Conservation (phyloP, 1,139 yeast species). For the Kodamaea fungicola region DNA sequence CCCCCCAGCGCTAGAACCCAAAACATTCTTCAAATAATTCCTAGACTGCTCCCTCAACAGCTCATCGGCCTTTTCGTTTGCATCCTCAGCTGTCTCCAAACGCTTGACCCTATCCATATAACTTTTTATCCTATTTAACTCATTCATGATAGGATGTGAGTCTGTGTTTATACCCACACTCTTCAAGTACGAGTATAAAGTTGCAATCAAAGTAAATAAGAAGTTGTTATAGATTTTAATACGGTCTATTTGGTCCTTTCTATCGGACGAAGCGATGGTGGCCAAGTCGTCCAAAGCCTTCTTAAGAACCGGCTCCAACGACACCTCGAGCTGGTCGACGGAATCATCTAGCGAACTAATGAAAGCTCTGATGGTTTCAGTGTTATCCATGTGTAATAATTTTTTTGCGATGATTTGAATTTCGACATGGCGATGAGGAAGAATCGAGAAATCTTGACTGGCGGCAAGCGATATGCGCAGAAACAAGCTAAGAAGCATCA, state of each 20-base stretch:
- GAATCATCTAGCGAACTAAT: slow-evolving; percentile 28
- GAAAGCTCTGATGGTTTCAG: slow-evolving; percentile 30
- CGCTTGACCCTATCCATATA: slow-evolving; percentile 63
- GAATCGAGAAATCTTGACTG: slow-evolving; percentile 86
- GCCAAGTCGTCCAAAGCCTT: slow-evolving; percentile 33
- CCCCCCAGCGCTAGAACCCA: slow-evolving; percentile 37
- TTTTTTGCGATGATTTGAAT: slow-evolving; percentile 3
- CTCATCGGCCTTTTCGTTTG: slow-evolving; percentile 14
- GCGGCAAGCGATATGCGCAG: slow-evolving; percentile 77
- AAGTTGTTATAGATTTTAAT: slow-evolving; percentile 37
- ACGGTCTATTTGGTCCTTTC: slow-evolving; percentile 32
- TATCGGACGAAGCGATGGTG: slow-evolving; percentile 19
- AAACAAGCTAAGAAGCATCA: slow-evolving; percentile 61
- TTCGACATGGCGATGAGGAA: slow-evolving; percentile 19
- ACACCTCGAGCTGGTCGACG: slow-evolving; percentile 25
- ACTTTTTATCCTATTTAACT: slow-evolving; percentile 63
- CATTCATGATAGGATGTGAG: slow-evolving; percentile 63
- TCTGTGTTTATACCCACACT: slow-evolving; percentile 56
- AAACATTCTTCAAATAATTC: slow-evolving; percentile 42
- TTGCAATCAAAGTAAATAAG: slow-evolving; percentile 44
- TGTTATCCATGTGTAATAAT: slow-evolving; percentile 37
- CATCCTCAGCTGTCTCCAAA: slow-evolving; percentile 24
- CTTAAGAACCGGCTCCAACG: slow-evolving; percentile 33
- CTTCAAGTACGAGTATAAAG: slow-evolving; percentile 57
- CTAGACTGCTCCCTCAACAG: slow-evolving; percentile 21